A percentile compares a stretch with the other conserved stretches of the same genome.
phyloP scores from a whole-genome alignment of 768 basidiomycete genomes.

The Kwoniella dejecticola region DNA sequence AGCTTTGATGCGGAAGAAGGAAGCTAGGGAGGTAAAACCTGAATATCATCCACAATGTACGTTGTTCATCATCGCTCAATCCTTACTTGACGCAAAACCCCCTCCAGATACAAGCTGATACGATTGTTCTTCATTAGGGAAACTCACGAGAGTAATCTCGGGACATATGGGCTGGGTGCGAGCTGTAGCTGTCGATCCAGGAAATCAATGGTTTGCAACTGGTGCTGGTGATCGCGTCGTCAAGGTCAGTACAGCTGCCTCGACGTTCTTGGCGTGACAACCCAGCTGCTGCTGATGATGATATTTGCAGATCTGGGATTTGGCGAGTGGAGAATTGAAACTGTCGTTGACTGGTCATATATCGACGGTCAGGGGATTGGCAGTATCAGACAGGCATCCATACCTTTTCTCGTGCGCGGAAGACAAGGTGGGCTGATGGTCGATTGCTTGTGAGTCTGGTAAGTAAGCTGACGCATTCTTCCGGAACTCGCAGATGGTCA shows the following conservation, averaged over 20 bases:
- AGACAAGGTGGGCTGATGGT: constrained; percentile 72
- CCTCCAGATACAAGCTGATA: background rate
- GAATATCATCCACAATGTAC: constrained; percentile 83
- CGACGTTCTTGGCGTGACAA: background rate
- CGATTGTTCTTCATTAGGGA: constrained; percentile 60
- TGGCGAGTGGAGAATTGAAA: constrained; percentile 95
- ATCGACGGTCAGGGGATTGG: constrained; percentile 90
- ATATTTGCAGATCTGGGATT: constrained; percentile 74
- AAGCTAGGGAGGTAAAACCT: constrained; percentile 89
- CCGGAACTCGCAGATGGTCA: constrained; percentile 76
- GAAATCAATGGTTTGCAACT: constrained; percentile 97
- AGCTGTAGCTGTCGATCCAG: constrained; percentile 92
- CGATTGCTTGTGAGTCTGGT: background rate
- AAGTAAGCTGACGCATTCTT: background rate
- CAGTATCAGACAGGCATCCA: constrained; percentile 88
- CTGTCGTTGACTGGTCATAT: constrained; percentile 97
- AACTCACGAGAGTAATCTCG: constrained; percentile 91
- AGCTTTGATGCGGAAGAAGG: constrained; percentile 88
- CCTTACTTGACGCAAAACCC: too few relatives aligned
- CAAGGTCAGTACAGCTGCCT: constrained; percentile 59
- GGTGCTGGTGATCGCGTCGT: constrained; percentile 97
- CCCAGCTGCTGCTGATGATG: background rate
- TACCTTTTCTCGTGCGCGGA: constrained; percentile 97
- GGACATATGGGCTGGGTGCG: constrained; percentile 98
- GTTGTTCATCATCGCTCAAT: too few relatives aligned